Conservation (phyloP, 2,329 filamentous ascomycete genomes). For the Cytospora paraplurivora region DNA sequence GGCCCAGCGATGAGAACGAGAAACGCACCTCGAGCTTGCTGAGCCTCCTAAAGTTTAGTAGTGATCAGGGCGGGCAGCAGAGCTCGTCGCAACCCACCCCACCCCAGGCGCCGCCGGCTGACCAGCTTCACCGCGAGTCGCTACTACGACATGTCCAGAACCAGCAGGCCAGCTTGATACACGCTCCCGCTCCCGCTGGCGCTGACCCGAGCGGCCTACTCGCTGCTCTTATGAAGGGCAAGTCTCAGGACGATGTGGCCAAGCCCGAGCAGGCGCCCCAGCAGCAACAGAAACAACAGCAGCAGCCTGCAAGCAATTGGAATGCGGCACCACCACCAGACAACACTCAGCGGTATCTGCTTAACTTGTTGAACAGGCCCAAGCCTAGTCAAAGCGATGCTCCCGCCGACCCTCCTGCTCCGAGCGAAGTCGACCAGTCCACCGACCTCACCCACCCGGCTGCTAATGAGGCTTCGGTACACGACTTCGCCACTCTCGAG, state of each 20-base stretch:
- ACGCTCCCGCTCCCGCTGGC: slow-evolving; percentile 58
- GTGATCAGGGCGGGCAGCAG: slow-evolving; percentile 35
- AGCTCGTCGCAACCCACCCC: slow-evolving; percentile 31
- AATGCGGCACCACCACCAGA: slow-evolving; percentile 56
- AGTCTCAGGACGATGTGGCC: slow-evolving; percentile 50
- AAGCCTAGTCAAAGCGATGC: slow-evolving; percentile 65
- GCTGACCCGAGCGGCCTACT: slow-evolving; percentile 61
- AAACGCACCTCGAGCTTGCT: slow-evolving; percentile 59
- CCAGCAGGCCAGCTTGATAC: slow-evolving; percentile 45
- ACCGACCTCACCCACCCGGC: slow-evolving; percentile 51
- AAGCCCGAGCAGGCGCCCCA: slow-evolving; percentile 39
- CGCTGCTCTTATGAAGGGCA: slow-evolving; percentile 62
- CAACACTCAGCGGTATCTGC: slow-evolving; percentile 81
- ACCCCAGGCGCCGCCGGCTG: slow-evolving; percentile 28
- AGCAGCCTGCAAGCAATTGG: slow-evolving; percentile 41
- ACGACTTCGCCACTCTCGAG: slow-evolving; percentile 23
- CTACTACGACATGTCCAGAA: slow-evolving; percentile 33
- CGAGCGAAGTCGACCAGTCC: slow-evolving; percentile 48
- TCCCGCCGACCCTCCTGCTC: slow-evolving; percentile 33
- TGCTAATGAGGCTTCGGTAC: slow-evolving; percentile 32
- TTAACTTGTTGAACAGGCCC: slow-evolving; percentile 81
- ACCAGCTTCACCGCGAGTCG: slow-evolving; percentile 35
- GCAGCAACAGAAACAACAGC: slow-evolving; percentile 30
- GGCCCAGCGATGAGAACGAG: slow-evolving; percentile 36
- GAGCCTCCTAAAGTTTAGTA: slow-evolving; percentile 64